Conservation (phyloP, 371 early-diverging fungal genomes). For the Capillidium rhysosporum region DNA sequence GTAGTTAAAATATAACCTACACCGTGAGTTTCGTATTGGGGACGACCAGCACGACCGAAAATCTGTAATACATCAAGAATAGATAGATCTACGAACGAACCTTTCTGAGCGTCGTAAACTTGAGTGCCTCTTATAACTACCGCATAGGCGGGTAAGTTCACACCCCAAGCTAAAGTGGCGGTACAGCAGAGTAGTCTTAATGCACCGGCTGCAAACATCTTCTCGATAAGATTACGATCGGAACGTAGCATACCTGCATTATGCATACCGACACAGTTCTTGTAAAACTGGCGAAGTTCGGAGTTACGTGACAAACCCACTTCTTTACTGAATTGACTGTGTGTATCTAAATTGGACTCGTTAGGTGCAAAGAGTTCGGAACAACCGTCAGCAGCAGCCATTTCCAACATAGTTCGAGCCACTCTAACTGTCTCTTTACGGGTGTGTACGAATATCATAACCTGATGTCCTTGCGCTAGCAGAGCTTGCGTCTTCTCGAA, state of each 20-base stretch:
- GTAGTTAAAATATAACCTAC: conserved; percentile 83
- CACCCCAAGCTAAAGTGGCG: conserved; percentile 99
- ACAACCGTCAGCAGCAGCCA: conserved; percentile 34
- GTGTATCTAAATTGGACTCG: conserved; percentile 5
- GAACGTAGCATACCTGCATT: conserved; percentile 94
- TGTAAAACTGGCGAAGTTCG: conserved; percentile 69
- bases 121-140: conserved; percentile 98
- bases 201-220: conserved; percentile 75
- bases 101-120: conserved; percentile 86
- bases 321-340: conserved; percentile 15
- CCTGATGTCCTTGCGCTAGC: conserved; percentile 76
- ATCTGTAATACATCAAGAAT: conserved; percentile 96
- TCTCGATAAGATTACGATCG: conserved; percentile 78
- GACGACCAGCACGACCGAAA: conserved; percentile 99
- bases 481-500: conserved; percentile 51
- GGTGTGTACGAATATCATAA: conserved; percentile 97
- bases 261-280: conserved; percentile 85
- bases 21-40: conserved; percentile 83
- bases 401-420: conserved; percentile 60
- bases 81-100: conserved; percentile 77
- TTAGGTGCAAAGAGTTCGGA: conserved; percentile 21
- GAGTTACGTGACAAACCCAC: conserved; percentile 49
- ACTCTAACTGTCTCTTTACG: conserved; percentile 91
- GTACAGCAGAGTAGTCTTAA: conserved; percentile 94
- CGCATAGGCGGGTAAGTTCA: conserved; percentile 97